phyloP scores from a whole-genome alignment of 2,329 filamentous ascomycete species.

The Colletotrichum neosansevieriae region DNA sequence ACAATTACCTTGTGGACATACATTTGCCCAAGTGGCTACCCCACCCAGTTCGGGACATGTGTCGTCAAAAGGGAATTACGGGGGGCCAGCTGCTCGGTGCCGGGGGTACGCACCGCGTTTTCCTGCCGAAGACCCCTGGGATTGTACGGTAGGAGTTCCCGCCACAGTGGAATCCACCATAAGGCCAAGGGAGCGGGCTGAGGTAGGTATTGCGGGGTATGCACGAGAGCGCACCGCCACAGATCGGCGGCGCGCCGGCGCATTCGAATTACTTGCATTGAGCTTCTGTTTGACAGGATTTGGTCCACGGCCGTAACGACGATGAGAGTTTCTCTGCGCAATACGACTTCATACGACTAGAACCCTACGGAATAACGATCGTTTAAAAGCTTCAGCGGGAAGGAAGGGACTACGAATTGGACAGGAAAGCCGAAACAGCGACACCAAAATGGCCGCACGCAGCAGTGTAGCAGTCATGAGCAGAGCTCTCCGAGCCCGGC shows the following conservation, averaged over 20 bases:
- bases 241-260: constrained; percentile 24
- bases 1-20: constrained; percentile 26
- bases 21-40: constrained; percentile 10
- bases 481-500: constrained; percentile 25
- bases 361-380: neutral
- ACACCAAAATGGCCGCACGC: constrained; percentile 28
- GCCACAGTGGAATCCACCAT: constrained; percentile 26
- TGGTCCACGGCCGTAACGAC: neutral
- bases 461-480: constrained; percentile 16
- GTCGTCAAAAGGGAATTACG: constrained; percentile 41
- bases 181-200: constrained; percentile 12
- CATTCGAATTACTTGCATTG: constrained; percentile 5
- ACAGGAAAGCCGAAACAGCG: neutral
- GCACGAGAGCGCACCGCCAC: constrained; percentile 32
- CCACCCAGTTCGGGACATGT: constrained; percentile 41
- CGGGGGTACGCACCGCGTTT: constrained; percentile 14
- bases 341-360: neutral
- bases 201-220: constrained; percentile 25
- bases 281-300: neutral
- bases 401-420: neutral
- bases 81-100: constrained; percentile 26
- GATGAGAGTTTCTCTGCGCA: neutral
- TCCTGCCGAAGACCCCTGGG: neutral
- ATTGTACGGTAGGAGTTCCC: constrained; percentile 15
- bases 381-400: neutral